Evolutionary conservation across 352 stramenopile species (phyloP), one percentile per base, ranked within the genome.

Genomic region (Pythium volutum): DNA sequence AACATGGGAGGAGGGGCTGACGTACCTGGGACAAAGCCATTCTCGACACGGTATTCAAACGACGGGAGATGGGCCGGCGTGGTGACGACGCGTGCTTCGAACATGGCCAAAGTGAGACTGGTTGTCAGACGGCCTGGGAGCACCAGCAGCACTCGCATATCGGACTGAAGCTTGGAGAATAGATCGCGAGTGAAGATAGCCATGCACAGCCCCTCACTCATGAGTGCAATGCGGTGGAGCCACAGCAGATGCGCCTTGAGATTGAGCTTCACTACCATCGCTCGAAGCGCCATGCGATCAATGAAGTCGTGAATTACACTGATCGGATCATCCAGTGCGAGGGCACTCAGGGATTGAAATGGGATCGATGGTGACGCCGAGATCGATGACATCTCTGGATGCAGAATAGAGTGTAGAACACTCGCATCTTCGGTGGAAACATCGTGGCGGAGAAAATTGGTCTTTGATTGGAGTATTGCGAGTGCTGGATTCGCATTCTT

Each of bases 171-270:
- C 27, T 75, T 70, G 14, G 42, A 43, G 27, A 86, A 60, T 1
- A 93, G 67, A 52, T 93, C 81, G 1, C 76, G 79, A 22, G 71
- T 70, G 26, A 93, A 88, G 26, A 89, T 87, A 46, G 84, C 71
- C 69, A 89, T 87, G 38, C 79, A 89, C 9, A 90, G 64, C 3
- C 81, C 81, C 68, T 89, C 81, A 20, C 73, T 76, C 81, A 91
- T 91, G 18, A 91, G 70, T 74, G 85, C 75, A 20, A 93, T 64
- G 18, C 74, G 84, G 18, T 77, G 76, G 18, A 91, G 55, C 81
- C 81, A 89, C 26, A 67, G 45, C 12, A 89, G 61, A 47, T 93
- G 79, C 23, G 69, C 55, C 48, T 80, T 56, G 18, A 91, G 16
- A 3, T 75, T 46, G 6, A 89, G 55, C 2, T 77, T 73, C 3